Evolutionary conservation across 2,329 filamentous ascomycete genomes (phyloP), one percentile per base, ranked within the genome.

Genomic region (Monilinia vaccinii-corymbosi): DNA sequence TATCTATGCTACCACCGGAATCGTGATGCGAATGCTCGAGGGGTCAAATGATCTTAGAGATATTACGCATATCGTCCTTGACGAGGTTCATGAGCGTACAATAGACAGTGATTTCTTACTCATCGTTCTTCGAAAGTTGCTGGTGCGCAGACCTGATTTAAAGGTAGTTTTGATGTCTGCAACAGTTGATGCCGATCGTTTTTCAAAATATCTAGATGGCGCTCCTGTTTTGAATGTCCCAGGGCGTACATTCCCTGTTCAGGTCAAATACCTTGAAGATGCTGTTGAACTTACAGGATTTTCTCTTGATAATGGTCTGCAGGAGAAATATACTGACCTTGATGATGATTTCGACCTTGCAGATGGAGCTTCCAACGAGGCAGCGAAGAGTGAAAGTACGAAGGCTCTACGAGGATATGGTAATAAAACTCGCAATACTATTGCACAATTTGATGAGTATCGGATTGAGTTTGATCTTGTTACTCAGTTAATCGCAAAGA

Each of bases 11-110:
- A 97, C 88, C 2, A 88, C 84, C 7, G 84, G 94, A 76, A 96
- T 99, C 61, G 91, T 99, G n/a, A 89, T 99, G 79, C 86, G 94
- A 32, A 97, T 99, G 93, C 79, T 99, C 16, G 94, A 99, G 73
- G 87, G 87, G 10, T 89, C 90, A 0, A 88, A 91, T 64, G 88
- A 95, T 60, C 81, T 99, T 47, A 82, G 85, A 60, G 93, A 97
- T 64, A 86, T 99, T 56, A 96, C 93, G 0, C 94, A 97, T 75
- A 77, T 99, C 62, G 85, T 99, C 49, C 85, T 99, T n/a, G 94
- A 99, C 70, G 94, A 99, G 74, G 93, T 97, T 2, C 94, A 99
- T 71, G 94, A 99, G 73, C 85, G 93, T 63, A 89, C 91, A 14
- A 97, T 99, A 67, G 94, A 99, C 71, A 96, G 92, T 60, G 94